These are phyloP conservation scores for Aegilops speltoides DNA, from an alignment of 176 grass and related monocot genomes.

Conservation along the genomic window DNA sequence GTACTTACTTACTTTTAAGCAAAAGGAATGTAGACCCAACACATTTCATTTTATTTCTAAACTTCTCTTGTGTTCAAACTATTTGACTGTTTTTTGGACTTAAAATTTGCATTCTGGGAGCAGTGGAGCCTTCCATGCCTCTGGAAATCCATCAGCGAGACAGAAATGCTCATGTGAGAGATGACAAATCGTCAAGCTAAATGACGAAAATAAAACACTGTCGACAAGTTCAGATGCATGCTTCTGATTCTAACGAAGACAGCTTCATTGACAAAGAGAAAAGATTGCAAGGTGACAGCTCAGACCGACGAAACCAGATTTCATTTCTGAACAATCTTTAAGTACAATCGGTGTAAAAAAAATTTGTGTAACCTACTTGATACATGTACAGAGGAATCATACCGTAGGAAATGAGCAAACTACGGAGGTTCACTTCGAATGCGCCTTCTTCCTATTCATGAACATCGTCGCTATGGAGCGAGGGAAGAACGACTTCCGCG, in stretches of 20 bases:
- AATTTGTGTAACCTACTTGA: conserved; percentile 6
- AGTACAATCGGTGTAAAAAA: background rate
- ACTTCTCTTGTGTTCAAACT: too few species aligned
- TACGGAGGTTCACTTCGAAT: conserved; percentile 30
- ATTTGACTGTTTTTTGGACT: background rate
- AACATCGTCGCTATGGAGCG: conserved; percentile 52
- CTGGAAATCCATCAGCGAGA: background rate
- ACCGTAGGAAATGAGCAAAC: background rate
- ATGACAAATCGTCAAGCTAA: background rate
- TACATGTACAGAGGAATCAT: conserved; percentile 41
- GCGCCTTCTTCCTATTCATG: conserved; percentile 62
- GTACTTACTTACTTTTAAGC: background rate
- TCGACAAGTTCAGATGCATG: background rate
- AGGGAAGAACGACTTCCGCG: conserved; percentile 52
- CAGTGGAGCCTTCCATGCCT: background rate
- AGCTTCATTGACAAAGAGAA: background rate
- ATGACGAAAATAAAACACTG: background rate
- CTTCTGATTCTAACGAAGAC: background rate
- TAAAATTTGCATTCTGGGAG: background rate
- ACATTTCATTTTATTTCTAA: background rate
- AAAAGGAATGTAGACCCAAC: background rate
- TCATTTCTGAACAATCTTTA: conserved; percentile 4
- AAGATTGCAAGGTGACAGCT: background rate
- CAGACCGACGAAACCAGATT: background rate
- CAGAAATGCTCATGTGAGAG: background rate